These are phyloP conservation scores for Polygonum aviculare DNA, from an alignment of 148 eudicot species.

Conservation along the genomic window DNA sequence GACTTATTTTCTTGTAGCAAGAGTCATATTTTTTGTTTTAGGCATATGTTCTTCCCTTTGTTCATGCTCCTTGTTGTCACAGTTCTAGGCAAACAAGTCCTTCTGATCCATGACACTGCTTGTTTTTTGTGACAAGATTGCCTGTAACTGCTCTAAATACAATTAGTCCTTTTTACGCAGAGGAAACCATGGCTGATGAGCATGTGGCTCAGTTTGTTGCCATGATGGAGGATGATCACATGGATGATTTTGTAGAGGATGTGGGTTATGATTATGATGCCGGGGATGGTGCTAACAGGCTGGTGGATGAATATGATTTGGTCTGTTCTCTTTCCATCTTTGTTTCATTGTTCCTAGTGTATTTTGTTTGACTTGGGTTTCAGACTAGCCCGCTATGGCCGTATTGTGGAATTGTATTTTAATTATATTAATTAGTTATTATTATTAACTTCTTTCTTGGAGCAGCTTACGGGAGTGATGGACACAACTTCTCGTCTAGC, in stretches of 20 bases:
- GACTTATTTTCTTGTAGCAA: background rate
- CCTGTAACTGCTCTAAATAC: conserved; percentile 6
- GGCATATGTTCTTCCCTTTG: background rate
- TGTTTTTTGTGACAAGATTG: background rate
- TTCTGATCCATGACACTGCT: background rate
- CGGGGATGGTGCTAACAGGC: conserved; percentile 33
- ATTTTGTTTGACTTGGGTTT: background rate
- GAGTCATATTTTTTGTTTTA: background rate
- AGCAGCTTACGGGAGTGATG: conserved; percentile 63
- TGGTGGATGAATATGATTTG: conserved; percentile 60
- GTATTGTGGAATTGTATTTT: background rate
- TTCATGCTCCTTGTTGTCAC: background rate
- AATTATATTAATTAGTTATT: background rate
- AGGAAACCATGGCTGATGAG: conserved; percentile 28
- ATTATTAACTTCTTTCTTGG: conserved; percentile 5
- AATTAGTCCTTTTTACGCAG: conserved; percentile 11
- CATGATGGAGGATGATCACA: conserved; percentile 54
- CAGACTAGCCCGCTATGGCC: background rate
- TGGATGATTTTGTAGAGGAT: conserved; percentile 40
- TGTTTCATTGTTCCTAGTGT: background rate
- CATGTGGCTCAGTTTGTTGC: conserved; percentile 29
- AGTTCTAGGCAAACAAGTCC: background rate
- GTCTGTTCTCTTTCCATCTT: conserved; percentile 33
- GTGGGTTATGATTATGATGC: conserved; percentile 34
- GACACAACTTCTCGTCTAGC: conserved; percentile 84